Evolutionary conservation across 2,329 filamentous ascomycete species (phyloP).

Genomic region (Xylaria sp.): DNA sequence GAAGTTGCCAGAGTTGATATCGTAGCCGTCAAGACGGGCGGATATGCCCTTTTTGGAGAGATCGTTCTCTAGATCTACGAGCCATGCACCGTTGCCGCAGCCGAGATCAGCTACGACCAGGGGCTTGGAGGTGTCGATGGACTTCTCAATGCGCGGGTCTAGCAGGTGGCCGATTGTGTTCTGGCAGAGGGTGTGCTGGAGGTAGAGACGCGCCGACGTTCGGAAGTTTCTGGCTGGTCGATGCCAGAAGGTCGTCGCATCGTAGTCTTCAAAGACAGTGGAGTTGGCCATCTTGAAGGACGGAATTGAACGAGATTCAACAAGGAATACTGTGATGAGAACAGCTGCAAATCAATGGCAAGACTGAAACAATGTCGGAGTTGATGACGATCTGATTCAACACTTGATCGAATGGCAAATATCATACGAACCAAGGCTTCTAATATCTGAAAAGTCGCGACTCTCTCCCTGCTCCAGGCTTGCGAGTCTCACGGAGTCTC

Average conservation of each 20-base stretch:
- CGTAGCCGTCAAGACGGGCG: constrained; percentile 22
- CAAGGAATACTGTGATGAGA: not conserved
- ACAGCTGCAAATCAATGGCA: not conserved
- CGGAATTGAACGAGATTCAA: not conserved
- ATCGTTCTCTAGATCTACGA: constrained; percentile 17
- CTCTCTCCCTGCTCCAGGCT: not conserved
- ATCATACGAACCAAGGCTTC: not conserved
- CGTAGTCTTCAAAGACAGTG: not conserved
- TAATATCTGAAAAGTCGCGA: not conserved
- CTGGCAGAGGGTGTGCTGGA: constrained; percentile 27
- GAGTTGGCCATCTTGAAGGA: not conserved
- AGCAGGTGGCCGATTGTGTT: constrained; percentile 25
- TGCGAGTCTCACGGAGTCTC: no score
- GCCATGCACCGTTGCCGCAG: constrained; percentile 27
- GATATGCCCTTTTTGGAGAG: constrained; percentile 11
- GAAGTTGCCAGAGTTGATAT: constrained; percentile 24
- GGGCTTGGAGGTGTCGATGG: constrained; percentile 1
- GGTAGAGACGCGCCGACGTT: constrained; percentile 24
- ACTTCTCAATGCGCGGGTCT: constrained; percentile 15
- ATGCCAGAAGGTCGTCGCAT: constrained; percentile 18
- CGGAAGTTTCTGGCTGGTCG: constrained; percentile 24
- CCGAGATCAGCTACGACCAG: constrained; percentile 24
- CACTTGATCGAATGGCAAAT: not conserved
- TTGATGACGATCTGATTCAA: not conserved
- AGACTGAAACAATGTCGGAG: not conserved